A percentile compares a stretch with the other conserved stretches of the same genome.
These are phyloP conservation scores for Magnolia sinica DNA, from an alignment of 164 flowering plant species.

Conservation along the genomic window DNA sequence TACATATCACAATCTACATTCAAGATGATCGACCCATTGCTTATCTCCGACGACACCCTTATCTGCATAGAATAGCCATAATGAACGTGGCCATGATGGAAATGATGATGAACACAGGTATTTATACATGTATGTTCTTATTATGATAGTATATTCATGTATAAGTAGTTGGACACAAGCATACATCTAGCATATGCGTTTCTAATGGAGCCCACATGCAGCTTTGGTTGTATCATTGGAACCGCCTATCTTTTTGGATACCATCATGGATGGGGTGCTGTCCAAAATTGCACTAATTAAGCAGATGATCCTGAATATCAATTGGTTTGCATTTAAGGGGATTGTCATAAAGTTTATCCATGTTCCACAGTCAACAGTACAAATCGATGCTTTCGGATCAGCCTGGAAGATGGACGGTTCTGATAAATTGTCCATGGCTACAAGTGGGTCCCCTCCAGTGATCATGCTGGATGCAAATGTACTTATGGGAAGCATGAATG, in stretches of 20 bases:
- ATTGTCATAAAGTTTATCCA: too few species aligned
- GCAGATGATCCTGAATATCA: not conserved
- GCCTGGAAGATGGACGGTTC: too few species aligned
- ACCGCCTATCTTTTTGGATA: not conserved
- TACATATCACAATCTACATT: conserved; percentile 43
- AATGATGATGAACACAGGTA: not conserved
- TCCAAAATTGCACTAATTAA: not conserved
- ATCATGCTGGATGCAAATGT: not conserved
- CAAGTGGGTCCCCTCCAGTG: not conserved
- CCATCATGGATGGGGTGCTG: not conserved
- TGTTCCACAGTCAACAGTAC: too few species aligned
- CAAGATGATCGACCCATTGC: conserved; percentile 24
- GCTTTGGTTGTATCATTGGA: not conserved
- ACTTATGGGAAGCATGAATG: not conserved
- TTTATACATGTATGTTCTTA: not conserved
- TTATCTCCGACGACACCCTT: conserved; percentile 31
- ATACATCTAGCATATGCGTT: not conserved
- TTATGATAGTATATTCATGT: not conserved
- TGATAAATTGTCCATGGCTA: not conserved
- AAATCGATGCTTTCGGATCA: too few species aligned
- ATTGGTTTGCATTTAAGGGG: not conserved
- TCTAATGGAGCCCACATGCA: not conserved
- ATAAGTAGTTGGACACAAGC: not conserved
- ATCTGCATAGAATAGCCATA: conserved; percentile 13
- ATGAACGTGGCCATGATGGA: not conserved